Conservation (phyloP, 768 basidiomycete genomes). For the Lepiota brunneoincarnata region DNA sequence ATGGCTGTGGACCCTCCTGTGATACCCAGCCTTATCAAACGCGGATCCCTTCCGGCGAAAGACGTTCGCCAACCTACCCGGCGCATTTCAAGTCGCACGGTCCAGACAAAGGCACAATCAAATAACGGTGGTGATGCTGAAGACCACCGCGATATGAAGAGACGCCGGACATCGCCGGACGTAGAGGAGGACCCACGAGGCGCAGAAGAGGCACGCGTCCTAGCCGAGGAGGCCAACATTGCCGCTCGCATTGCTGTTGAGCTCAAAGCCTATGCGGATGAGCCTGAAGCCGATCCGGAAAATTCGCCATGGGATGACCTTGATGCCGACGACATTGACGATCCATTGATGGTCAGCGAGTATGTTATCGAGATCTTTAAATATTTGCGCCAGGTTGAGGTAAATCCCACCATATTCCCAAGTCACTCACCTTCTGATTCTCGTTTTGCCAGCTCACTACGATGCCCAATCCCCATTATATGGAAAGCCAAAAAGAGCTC, state of each 20-base stretch:
- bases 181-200: slow-evolving; percentile 46
- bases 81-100: neutral
- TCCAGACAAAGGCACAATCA: slow-evolving; percentile 8
- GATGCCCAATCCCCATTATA: slow-evolving; percentile 92
- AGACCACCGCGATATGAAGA: slow-evolving; percentile 62
- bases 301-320: slow-evolving; percentile 82
- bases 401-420: slow-evolving; percentile 28
- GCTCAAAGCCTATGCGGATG: slow-evolving; percentile 49
- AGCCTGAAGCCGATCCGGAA: slow-evolving; percentile 65
- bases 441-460: slow-evolving; percentile 53
- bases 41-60: slow-evolving; percentile 33
- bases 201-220: slow-evolving; percentile 32
- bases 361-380: slow-evolving; percentile 93
- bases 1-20: slow-evolving; percentile 47
- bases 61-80: slow-evolving; percentile 15
- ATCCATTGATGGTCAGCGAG: slow-evolving; percentile 96
- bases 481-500: slow-evolving; percentile 90
- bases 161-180: slow-evolving; percentile 69
- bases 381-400: slow-evolving; percentile 90
- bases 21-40: slow-evolving; percentile 39
- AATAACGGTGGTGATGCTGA: slow-evolving; percentile 48
- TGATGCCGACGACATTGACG: slow-evolving; percentile 88
- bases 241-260: slow-evolving; percentile 44
- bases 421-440: neutral
- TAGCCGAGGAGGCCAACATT: slow-evolving; percentile 45